A percentile compares a stretch with the other conserved stretches of the same genome.
These are phyloP conservation scores for Harrya chromipes DNA, from an alignment of 768 basidiomycete species.

Conservation along the genomic window DNA sequence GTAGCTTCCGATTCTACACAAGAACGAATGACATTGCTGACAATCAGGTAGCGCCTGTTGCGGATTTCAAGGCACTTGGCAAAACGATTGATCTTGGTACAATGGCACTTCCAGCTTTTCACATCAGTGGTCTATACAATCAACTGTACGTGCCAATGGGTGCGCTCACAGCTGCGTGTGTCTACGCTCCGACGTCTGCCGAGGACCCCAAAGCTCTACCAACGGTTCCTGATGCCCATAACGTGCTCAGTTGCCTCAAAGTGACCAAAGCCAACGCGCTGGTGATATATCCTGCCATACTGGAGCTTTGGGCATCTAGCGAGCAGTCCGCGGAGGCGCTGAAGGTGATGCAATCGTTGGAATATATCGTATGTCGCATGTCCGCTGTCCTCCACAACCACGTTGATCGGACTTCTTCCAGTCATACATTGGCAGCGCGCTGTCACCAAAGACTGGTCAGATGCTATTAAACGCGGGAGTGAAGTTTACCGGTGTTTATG, in stretches of 20 bases:
- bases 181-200: conserved; percentile 33
- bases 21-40: too few relatives aligned
- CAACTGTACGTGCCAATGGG: conserved; percentile 35
- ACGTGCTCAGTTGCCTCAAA: conserved; percentile 15
- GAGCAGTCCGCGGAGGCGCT: conserved; percentile 15
- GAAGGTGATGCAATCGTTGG: conserved; percentile 1
- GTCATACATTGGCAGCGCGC: too few relatives aligned
- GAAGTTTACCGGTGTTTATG: too few relatives aligned
- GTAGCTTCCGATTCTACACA: too few relatives aligned
- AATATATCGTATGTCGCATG: too few relatives aligned
- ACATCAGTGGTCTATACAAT: conserved; percentile 31
- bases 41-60: too few relatives aligned
- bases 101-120: conserved; percentile 40
- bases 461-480: too few relatives aligned
- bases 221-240: conserved; percentile 19
- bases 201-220: conserved; percentile 7
- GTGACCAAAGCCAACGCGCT: conserved; percentile 8
- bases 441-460: too few relatives aligned
- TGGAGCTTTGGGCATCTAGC: conserved; percentile 13
- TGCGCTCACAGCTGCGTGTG: conserved; percentile 17
- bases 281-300: conserved; percentile 18
- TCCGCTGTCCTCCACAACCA: too few relatives aligned
- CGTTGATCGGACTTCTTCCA: too few relatives aligned
- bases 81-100: conserved; percentile 10
- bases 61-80: too few relatives aligned